A percentile compares a stretch with the other conserved stretches of the same genome.
These are phyloP conservation scores for Aristolochia californica DNA, from an alignment of 164 flowering plant genomes.

Conservation along the genomic window DNA sequence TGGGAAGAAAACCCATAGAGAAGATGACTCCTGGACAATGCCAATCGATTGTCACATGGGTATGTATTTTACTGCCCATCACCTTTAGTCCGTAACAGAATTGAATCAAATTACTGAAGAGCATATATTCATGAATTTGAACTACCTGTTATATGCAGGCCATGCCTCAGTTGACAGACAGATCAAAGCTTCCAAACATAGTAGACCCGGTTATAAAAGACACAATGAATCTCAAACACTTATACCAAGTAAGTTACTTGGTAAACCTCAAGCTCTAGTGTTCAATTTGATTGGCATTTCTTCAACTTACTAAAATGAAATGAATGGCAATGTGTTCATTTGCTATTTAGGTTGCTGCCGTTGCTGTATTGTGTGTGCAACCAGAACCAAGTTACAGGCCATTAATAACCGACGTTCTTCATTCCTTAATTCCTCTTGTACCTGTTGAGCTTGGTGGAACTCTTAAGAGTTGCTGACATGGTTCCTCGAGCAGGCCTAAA, in stretches of 20 bases:
- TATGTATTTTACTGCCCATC: constrained; percentile 16
- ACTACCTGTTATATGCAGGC: constrained; percentile 43
- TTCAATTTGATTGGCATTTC: background rate
- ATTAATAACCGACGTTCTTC: constrained; percentile 66
- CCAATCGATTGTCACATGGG: constrained; percentile 97
- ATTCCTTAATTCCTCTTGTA: constrained; percentile 72
- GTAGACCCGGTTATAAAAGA: constrained; percentile 77
- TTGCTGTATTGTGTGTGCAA: constrained; percentile 79
- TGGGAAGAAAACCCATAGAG: constrained; percentile 85
- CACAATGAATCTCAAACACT: constrained; percentile 83
- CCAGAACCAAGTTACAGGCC: constrained; percentile 85
- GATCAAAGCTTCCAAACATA: constrained; percentile 81
- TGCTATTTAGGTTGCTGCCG: constrained; percentile 63
- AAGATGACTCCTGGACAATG: constrained; percentile 62
- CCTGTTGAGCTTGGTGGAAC: constrained; percentile 74
- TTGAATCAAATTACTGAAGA: background rate
- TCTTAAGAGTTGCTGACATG: constrained; percentile 35
- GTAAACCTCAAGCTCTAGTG: background rate
- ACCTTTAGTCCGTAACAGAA: background rate
- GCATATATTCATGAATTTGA: background rate
- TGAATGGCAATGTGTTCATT: background rate
- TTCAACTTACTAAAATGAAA: background rate
- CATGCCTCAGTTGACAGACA: constrained; percentile 94
- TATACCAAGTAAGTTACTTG: constrained; percentile 61
- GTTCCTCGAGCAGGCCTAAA: constrained; percentile 9